Conservation (phyloP, 129 eudicot genomes). For the Pseudognaphalium luteoalbum region DNA sequence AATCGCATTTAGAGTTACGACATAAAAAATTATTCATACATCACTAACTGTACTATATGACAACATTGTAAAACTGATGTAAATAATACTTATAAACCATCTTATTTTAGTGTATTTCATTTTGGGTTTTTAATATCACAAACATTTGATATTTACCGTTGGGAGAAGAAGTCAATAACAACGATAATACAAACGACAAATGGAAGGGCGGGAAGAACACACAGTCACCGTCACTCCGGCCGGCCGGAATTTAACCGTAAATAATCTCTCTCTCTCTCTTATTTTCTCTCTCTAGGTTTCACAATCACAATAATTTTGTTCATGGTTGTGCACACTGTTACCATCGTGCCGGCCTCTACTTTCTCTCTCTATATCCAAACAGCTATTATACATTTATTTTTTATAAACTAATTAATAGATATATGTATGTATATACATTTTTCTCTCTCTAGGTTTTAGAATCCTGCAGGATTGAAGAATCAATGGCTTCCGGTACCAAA, state of each 20-base stretch:
- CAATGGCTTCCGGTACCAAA: slow-evolving; percentile 38
- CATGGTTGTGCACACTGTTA: slow-evolving; percentile 32
- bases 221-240: slow-evolving; percentile 22
- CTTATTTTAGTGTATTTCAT: too few species aligned
- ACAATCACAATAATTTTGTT: slow-evolving; percentile 22
- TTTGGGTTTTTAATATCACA: too few species aligned
- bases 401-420: not conserved
- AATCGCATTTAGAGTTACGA: too few species aligned
- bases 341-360: slow-evolving; percentile 45
- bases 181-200: slow-evolving; percentile 32
- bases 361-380: slow-evolving; percentile 10
- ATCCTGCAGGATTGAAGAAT: not conserved
- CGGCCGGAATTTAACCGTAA: slow-evolving; percentile 36
- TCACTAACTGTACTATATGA: too few species aligned
- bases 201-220: slow-evolving; percentile 31
- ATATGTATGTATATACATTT: not conserved
- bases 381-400: slow-evolving; percentile 6
- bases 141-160: not conserved
- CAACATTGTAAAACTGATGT: too few species aligned
- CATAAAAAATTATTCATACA: too few species aligned
- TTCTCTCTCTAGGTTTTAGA: slow-evolving; percentile 31
- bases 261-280: not conserved
- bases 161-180: not conserved
- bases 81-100: too few species aligned
- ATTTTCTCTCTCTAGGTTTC: slow-evolving; percentile 28